A percentile compares a stretch with the other conserved stretches of the same genome.
phyloP scores from a whole-genome alignment of 768 basidiomycete genomes.

The Lactifluus piperatus region DNA sequence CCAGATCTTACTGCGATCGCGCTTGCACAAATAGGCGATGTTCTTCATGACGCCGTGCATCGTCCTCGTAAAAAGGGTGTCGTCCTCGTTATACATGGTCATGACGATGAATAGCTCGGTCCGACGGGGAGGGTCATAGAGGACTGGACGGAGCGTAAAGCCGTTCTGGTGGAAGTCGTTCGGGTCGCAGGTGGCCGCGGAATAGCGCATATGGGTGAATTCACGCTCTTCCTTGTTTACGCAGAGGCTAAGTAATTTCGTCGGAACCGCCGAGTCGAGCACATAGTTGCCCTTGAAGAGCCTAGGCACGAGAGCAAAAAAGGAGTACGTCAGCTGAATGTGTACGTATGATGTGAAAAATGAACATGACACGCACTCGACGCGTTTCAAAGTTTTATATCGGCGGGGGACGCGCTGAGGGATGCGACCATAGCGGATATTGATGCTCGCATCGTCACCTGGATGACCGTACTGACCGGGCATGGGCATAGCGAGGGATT shows the following conservation, averaged over 20 bases:
- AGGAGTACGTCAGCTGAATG: not conserved
- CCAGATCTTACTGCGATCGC: conserved; percentile 89
- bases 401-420: conserved; percentile 84
- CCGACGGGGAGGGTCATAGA: conserved; percentile 82
- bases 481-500: conserved; percentile 27
- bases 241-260: conserved; percentile 85
- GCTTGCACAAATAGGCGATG: conserved; percentile 77
- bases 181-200: conserved; percentile 92
- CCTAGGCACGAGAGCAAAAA: conserved; percentile 27
- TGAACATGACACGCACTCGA: conserved; percentile 55
- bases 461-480: conserved; percentile 36
- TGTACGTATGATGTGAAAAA: not conserved
- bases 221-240: conserved; percentile 71
- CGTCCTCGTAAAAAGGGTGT: conserved; percentile 81
- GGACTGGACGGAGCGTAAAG: conserved; percentile 84
- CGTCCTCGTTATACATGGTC: conserved; percentile 97
- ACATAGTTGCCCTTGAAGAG: conserved; percentile 93
- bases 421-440: conserved; percentile 83
- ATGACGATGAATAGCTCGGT: conserved; percentile 96
- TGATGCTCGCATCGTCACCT: conserved; percentile 36
- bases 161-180: conserved; percentile 78
- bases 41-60: conserved; percentile 98
- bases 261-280: conserved; percentile 80
- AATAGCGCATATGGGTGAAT: conserved; percentile 94
- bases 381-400: conserved; percentile 90